Base-by-base conservation (phyloP, 2,329 filamentous ascomycete genomes). In the Fonsecaea pedrosoi region DNA sequence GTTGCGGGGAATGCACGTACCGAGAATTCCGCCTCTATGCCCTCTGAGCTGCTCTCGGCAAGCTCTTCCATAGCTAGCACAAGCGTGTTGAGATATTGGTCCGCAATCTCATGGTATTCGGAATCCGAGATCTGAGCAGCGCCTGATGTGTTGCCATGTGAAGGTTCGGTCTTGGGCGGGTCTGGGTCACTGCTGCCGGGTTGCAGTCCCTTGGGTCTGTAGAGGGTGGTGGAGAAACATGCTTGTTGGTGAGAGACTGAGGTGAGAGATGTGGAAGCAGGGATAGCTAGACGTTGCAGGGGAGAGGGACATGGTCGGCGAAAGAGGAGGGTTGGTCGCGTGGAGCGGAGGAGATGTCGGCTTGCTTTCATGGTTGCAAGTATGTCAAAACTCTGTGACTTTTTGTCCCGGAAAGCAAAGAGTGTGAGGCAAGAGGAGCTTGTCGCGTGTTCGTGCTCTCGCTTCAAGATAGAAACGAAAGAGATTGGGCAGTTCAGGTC, bases 21-120 rank as follows among this genome's bases (percentile, higher is more conserved):
- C 68, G 90, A 90, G 74, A 90, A 98, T 75, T 99, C 95, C 4
- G 95, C 90, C 72, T 99, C 95, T 5, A 97, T 80, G 62, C 93
- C 90, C 0, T 77, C 76, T 8, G 90, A 88, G 7, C 85, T 81
- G 6, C 56, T 61, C 75, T 98, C 95, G 73, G 92, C 88, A 35
- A 90, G 78, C 67, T 87, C 84, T 80, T 99, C 95, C 50, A 96
- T 76, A 69, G 83, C 82, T 25, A 78, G 77, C 50, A 86, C 76
- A 38, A 90, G 78, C 34, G 80, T 78, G 62, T 89, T 84, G 73
- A 98, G 84, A 77, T 91, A 96, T 58, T 84, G 78, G 75, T 97
- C 92, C 34, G 93, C 87, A 35, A 91, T 82, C 64, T 90, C 85
- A 75, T 96, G 89, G 77, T 96, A 98, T 75, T 92, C 82, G 32